phyloP scores from a whole-genome alignment of 495 filamentous ascomycete species.

The Trichodelitschia bisporula region DNA sequence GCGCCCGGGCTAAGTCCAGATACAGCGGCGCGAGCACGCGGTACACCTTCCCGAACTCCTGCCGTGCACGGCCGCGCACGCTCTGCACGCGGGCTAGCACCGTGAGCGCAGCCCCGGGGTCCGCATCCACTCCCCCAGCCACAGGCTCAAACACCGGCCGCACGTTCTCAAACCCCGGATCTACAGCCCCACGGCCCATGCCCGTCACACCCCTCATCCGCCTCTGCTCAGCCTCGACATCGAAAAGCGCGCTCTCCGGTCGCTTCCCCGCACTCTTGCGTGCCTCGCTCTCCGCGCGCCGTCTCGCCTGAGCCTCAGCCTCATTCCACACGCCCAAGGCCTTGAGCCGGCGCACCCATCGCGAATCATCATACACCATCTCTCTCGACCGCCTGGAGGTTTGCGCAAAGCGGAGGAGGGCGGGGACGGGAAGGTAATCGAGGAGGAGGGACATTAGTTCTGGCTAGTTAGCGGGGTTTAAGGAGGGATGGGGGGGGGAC shows the following conservation, averaged over 20 bases:
- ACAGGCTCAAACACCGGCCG: conserved; percentile 11
- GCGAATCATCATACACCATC: conserved; percentile 96
- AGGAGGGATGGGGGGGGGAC: too few species aligned
- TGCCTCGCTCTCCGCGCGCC: conserved; percentile 38
- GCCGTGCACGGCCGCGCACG: conserved; percentile 62
- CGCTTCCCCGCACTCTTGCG: conserved; percentile 6
- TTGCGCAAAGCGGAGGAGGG: conserved; percentile 66
- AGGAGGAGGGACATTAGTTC: conserved; percentile 79
- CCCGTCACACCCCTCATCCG: too few species aligned
- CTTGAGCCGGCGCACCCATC: conserved; percentile 70
- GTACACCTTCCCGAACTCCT: conserved; percentile 82
- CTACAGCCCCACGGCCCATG: too few species aligned
- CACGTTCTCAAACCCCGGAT: conserved; percentile 10
- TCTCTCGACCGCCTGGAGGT: conserved; percentile 76
- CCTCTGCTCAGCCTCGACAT: conserved; percentile 37
- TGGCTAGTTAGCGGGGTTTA: too few species aligned
- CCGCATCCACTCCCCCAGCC: conserved; percentile 41
- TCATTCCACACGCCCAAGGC: conserved; percentile 89
- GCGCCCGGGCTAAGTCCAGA: conserved; percentile 46
- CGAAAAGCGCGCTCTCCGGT: conserved; percentile 35
- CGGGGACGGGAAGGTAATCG: conserved; percentile 64
- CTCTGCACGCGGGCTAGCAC: conserved; percentile 46
- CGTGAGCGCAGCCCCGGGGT: conserved; percentile 21
- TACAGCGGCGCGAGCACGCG: conserved; percentile 73
- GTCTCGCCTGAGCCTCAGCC: conserved; percentile 59